Evolutionary conservation across 1,284 basidiomycete species (phyloP).

Genomic region (Melampsora americana): DNA sequence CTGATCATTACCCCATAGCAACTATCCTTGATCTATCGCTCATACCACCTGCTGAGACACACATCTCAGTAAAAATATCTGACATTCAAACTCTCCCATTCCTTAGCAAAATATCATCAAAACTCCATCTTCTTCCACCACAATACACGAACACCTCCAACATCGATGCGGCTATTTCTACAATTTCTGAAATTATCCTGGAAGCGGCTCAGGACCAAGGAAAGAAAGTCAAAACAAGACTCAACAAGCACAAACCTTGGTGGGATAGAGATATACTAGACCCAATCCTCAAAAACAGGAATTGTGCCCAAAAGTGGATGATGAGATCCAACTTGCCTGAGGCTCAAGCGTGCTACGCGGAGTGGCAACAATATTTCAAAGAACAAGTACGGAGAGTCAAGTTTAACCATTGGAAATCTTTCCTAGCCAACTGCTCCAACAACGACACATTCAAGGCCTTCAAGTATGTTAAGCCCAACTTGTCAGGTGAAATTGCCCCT

Average conservation of each 20-base stretch:
- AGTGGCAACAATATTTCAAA: constrained; percentile 13
- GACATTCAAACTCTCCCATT: neutral
- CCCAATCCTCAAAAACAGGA: neutral
- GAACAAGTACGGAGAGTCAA: neutral
- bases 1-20: neutral
- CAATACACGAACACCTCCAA: too few species aligned
- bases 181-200: neutral
- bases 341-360: neutral
- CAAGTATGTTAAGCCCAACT: neutral
- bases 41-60: neutral
- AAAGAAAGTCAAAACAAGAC: neutral
- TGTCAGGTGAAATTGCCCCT: neutral
- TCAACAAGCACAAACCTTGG: neutral
- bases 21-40: neutral
- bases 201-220: neutral
- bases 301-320: neutral
- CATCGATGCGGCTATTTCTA: neutral
- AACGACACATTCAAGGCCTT: constrained; percentile 10
- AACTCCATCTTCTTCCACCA: too few species aligned
- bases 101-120: too few species aligned
- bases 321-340: neutral
- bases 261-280: constrained; percentile 7
- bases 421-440: neutral
- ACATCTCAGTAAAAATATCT: neutral
- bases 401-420: neutral